Conservation (phyloP, 495 filamentous ascomycete species). For the Neurospora sp. region DNA sequence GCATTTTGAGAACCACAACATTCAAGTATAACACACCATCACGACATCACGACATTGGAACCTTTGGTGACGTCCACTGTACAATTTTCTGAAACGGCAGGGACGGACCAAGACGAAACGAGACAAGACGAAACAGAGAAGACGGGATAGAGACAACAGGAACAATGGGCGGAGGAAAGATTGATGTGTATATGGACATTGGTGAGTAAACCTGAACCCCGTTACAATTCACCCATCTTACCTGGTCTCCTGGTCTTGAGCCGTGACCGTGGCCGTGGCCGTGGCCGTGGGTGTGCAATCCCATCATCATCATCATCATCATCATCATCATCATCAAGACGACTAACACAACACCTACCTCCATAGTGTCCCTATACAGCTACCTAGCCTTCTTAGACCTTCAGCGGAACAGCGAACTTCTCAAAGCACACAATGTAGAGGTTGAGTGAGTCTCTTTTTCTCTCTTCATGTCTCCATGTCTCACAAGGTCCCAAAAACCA, state of each 20-base stretch:
- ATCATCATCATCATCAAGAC: neutral
- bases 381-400: constrained; percentile 54
- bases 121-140: neutral
- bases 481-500: neutral
- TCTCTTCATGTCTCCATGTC: neutral
- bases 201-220: constrained; percentile 2
- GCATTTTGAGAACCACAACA: neutral
- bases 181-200: constrained; percentile 46
- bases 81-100: too few species aligned
- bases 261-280: too few species aligned
- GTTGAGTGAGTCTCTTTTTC: constrained; percentile 43
- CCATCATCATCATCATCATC: neutral
- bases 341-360: neutral
- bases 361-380: constrained; percentile 57
- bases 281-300: neutral
- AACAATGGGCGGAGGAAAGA: constrained; percentile 43
- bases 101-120: neutral
- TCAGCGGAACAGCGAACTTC: constrained; percentile 38
- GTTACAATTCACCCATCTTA: neutral
- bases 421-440: constrained; percentile 47
- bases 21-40: neutral
- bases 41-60: neutral
- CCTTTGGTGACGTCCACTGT: neutral
- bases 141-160: neutral
- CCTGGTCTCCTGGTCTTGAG: neutral